phyloP scores from a whole-genome alignment of 2,329 filamentous ascomycete genomes.

The Trichoderma sp. region DNA sequence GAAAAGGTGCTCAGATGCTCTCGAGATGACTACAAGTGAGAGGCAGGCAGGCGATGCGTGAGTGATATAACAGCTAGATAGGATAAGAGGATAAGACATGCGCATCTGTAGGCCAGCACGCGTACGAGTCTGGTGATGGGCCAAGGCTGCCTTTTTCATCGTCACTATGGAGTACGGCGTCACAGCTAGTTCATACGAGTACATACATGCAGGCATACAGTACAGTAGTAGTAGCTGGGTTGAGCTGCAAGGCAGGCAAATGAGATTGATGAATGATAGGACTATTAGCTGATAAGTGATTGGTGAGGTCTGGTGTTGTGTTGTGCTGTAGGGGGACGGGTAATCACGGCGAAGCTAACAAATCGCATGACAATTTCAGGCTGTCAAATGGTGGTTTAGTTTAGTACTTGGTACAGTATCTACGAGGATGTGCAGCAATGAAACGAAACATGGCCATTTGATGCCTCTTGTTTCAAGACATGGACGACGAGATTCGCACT shows the following conservation, averaged over 20 bases:
- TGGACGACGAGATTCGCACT: not conserved
- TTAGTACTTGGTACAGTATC: no score
- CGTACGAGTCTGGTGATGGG: constrained; percentile 1
- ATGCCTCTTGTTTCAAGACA: not conserved
- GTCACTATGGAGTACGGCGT: not conserved
- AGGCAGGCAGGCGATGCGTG: not conserved
- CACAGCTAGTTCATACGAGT: not conserved
- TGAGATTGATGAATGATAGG: not conserved
- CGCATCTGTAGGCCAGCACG: not conserved
- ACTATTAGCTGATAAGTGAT: not conserved
- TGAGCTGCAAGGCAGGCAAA: not conserved
- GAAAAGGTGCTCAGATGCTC: not conserved
- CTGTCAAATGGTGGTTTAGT: not conserved
- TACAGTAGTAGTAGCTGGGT: not conserved
- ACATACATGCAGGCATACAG: not conserved
- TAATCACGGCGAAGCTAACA: not conserved
- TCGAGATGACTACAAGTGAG: not conserved
- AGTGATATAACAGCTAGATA: not conserved
- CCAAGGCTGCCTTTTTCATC: not conserved
- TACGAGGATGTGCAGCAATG: not conserved
- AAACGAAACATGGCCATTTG: not conserved
- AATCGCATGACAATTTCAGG: not conserved
- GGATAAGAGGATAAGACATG: not conserved
- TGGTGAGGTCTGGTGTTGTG: not conserved
- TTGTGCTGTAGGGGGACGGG: not conserved